Evolutionary conservation across 352 stramenopile species (phyloP).

Genomic region (Albugo laibachii): DNA sequence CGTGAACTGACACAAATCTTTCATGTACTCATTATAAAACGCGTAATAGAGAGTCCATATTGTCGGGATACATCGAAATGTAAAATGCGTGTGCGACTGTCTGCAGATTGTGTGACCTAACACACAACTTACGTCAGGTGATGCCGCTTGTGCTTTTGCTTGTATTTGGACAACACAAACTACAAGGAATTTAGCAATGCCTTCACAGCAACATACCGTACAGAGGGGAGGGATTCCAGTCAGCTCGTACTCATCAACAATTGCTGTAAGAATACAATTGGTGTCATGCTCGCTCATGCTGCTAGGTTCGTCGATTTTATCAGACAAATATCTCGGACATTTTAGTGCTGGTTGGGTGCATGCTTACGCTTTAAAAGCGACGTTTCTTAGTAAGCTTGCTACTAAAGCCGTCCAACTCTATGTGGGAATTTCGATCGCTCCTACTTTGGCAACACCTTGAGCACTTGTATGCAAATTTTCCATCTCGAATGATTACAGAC

Average conservation of each 20-base stretch:
- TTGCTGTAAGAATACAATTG: slow-evolving; percentile 93
- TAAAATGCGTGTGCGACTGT: slow-evolving; percentile 75
- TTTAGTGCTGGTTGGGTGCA: slow-evolving; percentile 83
- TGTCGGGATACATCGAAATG: slow-evolving; percentile 90
- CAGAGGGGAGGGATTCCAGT: slow-evolving; percentile 66
- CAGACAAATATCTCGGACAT: slow-evolving; percentile 67
- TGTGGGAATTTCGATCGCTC: slow-evolving; percentile 83
- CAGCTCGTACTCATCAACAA: slow-evolving; percentile 88
- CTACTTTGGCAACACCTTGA: slow-evolving; percentile 87
- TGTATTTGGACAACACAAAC: slow-evolving; percentile 93
- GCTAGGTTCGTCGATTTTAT: slow-evolving; percentile 46
- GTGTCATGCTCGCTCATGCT: slow-evolving; percentile 71
- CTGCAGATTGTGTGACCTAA: slow-evolving; percentile 83
- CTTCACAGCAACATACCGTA: slow-evolving; percentile 82
- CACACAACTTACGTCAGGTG: slow-evolving; percentile 93
- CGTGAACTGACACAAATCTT: slow-evolving; percentile 91
- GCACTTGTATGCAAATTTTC: slow-evolving; percentile 70
- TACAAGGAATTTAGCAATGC: slow-evolving; percentile 89
- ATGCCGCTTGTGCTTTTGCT: slow-evolving; percentile 86
- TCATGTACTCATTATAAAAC: slow-evolving; percentile 90
- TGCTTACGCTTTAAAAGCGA: slow-evolving; percentile 61
- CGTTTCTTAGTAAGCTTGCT: slow-evolving; percentile 82
- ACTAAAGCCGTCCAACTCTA: slow-evolving; percentile 90
- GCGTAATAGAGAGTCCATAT: slow-evolving; percentile 95
- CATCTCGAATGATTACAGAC: slow-evolving; percentile 36